Conservation (phyloP, 1,139 yeast genomes). For the Nakaseomyces bracarensis region DNA sequence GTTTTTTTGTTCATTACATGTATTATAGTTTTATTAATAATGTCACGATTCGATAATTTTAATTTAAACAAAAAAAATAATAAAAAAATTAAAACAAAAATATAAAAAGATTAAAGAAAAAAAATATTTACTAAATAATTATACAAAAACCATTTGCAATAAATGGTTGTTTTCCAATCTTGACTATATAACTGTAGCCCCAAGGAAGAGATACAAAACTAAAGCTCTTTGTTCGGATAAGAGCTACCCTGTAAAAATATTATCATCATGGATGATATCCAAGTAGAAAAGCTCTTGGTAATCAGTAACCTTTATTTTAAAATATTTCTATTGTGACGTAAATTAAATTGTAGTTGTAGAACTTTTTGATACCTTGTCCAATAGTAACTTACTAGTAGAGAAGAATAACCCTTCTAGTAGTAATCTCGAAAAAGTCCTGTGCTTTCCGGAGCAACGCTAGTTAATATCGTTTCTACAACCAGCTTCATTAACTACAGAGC, state of each 20-base stretch:
- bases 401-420: neutral
- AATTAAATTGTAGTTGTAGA: no score
- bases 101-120: slow-evolving; percentile 5
- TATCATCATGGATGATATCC: no score
- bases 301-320: no score
- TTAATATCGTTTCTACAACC: no score
- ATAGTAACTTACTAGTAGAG: no score
- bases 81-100: slow-evolving; percentile 14
- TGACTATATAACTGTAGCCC: no score
- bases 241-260: neutral
- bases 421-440: no score
- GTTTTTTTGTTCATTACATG: neutral
- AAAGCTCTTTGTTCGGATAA: neutral
- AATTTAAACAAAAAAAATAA: slow-evolving; percentile 11
- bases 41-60: slow-evolving; percentile 8
- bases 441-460: no score
- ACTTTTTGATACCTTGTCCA: no score
- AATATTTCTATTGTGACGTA: no score
- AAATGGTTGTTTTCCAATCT: slow-evolving; percentile 13
- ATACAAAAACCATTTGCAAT: slow-evolving; percentile 19
- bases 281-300: no score
- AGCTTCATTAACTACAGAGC: no score
- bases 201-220: neutral
- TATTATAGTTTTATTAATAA: slow-evolving; percentile 2
- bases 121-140: neutral